A percentile compares a stretch with the other conserved stretches of the same genome.
Conservation (phyloP, 164 flowering plant species). For the Chimonanthus praecox region DNA sequence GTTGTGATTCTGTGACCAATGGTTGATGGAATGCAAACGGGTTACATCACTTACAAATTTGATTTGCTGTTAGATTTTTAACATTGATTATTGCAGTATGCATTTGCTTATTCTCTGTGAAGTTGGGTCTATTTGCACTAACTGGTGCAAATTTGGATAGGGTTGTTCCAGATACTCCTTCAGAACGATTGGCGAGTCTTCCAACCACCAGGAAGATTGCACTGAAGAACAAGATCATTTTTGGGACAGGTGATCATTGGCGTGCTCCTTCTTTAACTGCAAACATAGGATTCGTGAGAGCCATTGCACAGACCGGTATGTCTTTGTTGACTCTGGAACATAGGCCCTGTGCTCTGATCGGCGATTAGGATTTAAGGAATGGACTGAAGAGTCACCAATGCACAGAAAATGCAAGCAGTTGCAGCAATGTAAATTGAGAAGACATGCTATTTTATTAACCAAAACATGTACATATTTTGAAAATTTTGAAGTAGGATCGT, state of each 20-base stretch:
- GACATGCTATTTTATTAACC: not conserved
- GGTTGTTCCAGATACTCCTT: constrained; percentile 70
- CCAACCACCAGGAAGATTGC: constrained; percentile 88
- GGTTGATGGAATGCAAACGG: not conserved
- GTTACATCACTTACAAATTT: not conserved
- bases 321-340: constrained; percentile 70
- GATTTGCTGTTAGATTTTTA: not conserved
- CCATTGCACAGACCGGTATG: constrained; percentile 89
- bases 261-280: constrained; percentile 82
- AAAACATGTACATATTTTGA: not conserved
- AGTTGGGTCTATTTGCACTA: not conserved
- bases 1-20: not conserved
- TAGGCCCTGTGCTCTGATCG: constrained; percentile 77
- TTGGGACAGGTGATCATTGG: constrained; percentile 89
- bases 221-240: constrained; percentile 68
- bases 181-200: constrained; percentile 63
- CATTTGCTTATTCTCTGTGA: not conserved
- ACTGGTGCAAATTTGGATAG: constrained; percentile 29
- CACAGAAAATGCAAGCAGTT: not conserved
- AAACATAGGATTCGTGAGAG: constrained; percentile 85
- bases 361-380: constrained; percentile 35
- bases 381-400: not conserved
- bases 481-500: too few relatives aligned
- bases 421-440: not conserved
- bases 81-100: not conserved